Evolutionary conservation across 2,329 filamentous ascomycete species (phyloP).

Genomic region (Davidsoniella australis): DNA sequence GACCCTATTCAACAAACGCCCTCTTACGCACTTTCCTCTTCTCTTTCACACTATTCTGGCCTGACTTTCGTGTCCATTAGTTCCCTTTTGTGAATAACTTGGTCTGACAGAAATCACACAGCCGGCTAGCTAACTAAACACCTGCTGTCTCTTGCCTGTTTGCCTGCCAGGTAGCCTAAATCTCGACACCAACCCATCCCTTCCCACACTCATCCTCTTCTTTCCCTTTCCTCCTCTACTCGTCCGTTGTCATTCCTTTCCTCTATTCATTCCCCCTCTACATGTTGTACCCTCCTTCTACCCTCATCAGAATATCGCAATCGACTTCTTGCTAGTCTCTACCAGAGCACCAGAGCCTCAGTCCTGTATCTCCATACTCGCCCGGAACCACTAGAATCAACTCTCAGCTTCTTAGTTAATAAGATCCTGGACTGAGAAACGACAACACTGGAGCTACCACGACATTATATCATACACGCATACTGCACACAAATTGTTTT

Average conservation of each 20-base stretch:
- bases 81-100: too few relatives aligned
- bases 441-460: too few relatives aligned
- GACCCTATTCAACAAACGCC: too few relatives aligned
- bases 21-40: neutral
- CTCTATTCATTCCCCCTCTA: neutral
- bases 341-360: too few relatives aligned
- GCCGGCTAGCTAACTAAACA: too few relatives aligned
- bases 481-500: too few relatives aligned
- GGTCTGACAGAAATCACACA: too few relatives aligned
- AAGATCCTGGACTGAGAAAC: too few relatives aligned
- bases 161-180: neutral
- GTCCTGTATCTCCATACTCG: neutral
- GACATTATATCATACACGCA: too few relatives aligned
- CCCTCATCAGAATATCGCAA: neutral
- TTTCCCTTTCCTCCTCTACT: neutral
- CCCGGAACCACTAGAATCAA: neutral
- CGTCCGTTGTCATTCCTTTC: neutral
- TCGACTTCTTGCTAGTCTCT: neutral
- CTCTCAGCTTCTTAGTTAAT: too few relatives aligned
- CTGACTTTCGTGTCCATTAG: neutral
- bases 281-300: neutral
- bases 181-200: too few relatives aligned
- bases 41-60: neutral
- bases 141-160: neutral
- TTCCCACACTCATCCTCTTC: neutral